Percentiles rank a stretch among this genome's conserved stretches.
phyloP scores from a whole-genome alignment of 2,329 filamentous ascomycete genomes.

The Talaromyces atroroseus region DNA sequence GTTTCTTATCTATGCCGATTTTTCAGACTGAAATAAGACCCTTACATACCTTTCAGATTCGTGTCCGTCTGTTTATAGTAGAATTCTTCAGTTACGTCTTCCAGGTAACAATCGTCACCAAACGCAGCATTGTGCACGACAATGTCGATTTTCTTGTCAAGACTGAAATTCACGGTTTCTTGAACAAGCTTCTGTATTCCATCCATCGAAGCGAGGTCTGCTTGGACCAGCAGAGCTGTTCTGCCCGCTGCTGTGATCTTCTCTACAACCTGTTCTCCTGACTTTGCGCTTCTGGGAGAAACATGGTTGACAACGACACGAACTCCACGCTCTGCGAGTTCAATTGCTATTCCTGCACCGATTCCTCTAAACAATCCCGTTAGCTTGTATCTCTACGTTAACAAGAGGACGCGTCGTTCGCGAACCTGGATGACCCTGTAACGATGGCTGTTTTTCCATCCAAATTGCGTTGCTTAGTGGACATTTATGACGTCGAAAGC shows the following conservation, averaged over 20 bases:
- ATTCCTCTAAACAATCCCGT: constrained; percentile 51
- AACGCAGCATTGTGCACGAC: constrained; percentile 14
- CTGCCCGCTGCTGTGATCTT: constrained; percentile 10
- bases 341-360: constrained; percentile 60
- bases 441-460: constrained; percentile 28
- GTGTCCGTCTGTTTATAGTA: too few species aligned
- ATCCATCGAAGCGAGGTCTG: constrained; percentile 13
- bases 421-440: constrained; percentile 32
- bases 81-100: too few species aligned
- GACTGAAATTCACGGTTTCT: constrained; percentile 13
- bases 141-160: constrained; percentile 17
- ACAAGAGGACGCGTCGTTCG: not conserved
- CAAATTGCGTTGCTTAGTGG: not conserved
- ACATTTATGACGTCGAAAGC: too few species aligned
- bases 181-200: constrained; percentile 14
- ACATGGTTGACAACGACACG: constrained; percentile 63
- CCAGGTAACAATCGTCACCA: too few species aligned
- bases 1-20: too few species aligned
- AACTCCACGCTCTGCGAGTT: constrained; percentile 60
- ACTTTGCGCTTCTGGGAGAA: constrained; percentile 8
- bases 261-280: not conserved
- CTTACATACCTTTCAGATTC: too few species aligned
- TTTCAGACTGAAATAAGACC: too few species aligned
- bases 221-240: constrained; percentile 14
- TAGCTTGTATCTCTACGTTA: not conserved